Conservation (phyloP, 305 asterid genomes). For the Solanum chacoense region DNA sequence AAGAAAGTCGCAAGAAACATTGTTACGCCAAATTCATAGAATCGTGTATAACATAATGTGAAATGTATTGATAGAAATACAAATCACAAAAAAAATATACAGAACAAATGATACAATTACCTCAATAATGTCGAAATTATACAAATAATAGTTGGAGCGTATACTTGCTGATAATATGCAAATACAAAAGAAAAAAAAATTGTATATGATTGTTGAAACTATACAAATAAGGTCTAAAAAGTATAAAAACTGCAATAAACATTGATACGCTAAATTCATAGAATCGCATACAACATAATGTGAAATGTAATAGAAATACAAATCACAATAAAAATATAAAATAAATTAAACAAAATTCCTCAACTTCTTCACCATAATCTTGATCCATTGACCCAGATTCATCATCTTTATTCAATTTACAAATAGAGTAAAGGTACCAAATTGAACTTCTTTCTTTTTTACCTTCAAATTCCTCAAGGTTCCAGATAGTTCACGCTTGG, state of each 20-base stretch:
- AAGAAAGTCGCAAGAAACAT: background rate
- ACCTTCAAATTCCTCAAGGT: slow-evolving; percentile 70
- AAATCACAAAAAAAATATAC: too few species aligned
- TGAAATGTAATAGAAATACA: background rate
- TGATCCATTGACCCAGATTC: background rate
- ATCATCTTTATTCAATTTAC: background rate
- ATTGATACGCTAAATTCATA: background rate
- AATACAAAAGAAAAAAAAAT: background rate
- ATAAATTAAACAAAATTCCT: background rate
- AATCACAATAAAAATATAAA: background rate
- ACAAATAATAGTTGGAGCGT: background rate
- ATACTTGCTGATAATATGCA: background rate
- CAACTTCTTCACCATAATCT: background rate
- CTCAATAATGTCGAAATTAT: too few species aligned
- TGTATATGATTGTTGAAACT: background rate
- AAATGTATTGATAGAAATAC: background rate
- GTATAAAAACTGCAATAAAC: background rate
- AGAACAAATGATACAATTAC: too few species aligned
- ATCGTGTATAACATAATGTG: background rate
- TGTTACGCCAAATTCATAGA: background rate
- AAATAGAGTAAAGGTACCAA: background rate
- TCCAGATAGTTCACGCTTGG: slow-evolving; percentile 61
- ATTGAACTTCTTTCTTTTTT: background rate
- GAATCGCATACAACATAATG: background rate
- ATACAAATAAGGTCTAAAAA: background rate